These are phyloP conservation scores for Boletellus sp. DNA, from an alignment of 1,284 basidiomycete genomes.

Conservation along the genomic window DNA sequence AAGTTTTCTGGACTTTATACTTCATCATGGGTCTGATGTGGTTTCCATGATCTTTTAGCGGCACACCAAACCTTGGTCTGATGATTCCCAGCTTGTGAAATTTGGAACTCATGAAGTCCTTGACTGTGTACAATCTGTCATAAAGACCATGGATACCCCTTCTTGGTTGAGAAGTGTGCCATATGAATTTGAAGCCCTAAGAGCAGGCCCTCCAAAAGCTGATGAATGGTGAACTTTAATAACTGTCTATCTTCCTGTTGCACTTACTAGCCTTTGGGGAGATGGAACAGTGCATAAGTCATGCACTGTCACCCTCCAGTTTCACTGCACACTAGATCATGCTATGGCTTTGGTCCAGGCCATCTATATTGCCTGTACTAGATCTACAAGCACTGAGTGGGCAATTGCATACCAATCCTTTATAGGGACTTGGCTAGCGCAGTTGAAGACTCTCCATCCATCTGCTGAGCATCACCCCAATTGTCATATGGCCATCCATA, in stretches of 20 bases:
- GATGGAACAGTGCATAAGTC: slow-evolving; percentile 1
- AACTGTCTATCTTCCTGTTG: slow-evolving; percentile 4
- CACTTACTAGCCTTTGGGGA: slow-evolving; percentile 6
- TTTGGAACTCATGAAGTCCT: slow-evolving; percentile 2
- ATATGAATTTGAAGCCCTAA: slow-evolving; percentile 1
- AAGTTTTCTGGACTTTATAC: background rate
- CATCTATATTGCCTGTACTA: slow-evolving; percentile 2
- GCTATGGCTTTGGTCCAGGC: slow-evolving; percentile 8
- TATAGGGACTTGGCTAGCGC: too few relatives aligned
- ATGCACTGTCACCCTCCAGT: background rate
- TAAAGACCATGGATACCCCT: background rate
- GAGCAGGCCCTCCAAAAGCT: slow-evolving; percentile 1
- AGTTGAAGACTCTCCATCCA: too few relatives aligned
- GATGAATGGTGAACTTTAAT: slow-evolving; percentile 6
- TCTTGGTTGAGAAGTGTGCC: slow-evolving; percentile 4
- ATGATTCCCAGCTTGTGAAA: background rate
- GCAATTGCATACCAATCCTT: background rate
- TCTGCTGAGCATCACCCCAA: too few relatives aligned
- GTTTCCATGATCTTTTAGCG: background rate
- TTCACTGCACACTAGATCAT: background rate
- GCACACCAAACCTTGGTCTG: slow-evolving; percentile 1
- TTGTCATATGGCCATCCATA: too few relatives aligned
- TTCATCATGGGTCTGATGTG: background rate
- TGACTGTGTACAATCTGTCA: background rate
- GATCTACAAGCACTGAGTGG: background rate